Base-by-base conservation (phyloP, 1,284 basidiomycete species). In the Coniophora puteana region DNA sequence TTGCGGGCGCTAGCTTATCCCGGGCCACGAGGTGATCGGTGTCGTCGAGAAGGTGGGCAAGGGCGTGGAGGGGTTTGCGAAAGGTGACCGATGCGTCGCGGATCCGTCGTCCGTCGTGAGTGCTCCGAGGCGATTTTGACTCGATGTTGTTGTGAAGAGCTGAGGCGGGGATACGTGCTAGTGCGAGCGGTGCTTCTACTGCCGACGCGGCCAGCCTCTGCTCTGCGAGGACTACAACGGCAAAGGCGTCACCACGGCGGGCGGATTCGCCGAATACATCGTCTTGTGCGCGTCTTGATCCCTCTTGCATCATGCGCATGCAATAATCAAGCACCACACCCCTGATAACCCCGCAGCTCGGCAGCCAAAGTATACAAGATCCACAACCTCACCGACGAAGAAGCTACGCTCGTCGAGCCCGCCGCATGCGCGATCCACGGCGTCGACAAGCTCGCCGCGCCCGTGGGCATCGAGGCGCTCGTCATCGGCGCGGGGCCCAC, bases 391-490 rank as follows among this genome's bases (percentile, higher is more conserved):
- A 66, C 72, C 7, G 76, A 80, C 56, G 72, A 78, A 54, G 76
- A 80, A 53, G 73, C 78, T 3, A 78, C 74, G 10, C 66, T 82
- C 4, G 62, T 80, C 44, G 79, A 80, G 57, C 78, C 78, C 27
- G 75, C 77, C 4, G 74, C 77, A 32, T 82, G 79, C 56, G 78
- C 78, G 18, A 69, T 82, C 27, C 79, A 82, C 61, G 78, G 78
- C 18, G 66, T 80, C 47, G 78, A 82, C 64, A 74, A 77, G 58
- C 68, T 82, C 44, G 61, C 68, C 48, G 67, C 74, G 44, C 67
- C 70, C 17, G 72, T 77, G 47, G 79, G 78, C 34, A 61, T 72
- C 41, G 74, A 74, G 42, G 74, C 72, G 10, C 68, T 80, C 24
- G 55, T 80, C 40, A 69, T 80, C 47, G 68, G 48, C 2, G 44